These are phyloP conservation scores for Dryas octopetala DNA, from an alignment of 306 rosid genomes.

Conservation along the genomic window DNA sequence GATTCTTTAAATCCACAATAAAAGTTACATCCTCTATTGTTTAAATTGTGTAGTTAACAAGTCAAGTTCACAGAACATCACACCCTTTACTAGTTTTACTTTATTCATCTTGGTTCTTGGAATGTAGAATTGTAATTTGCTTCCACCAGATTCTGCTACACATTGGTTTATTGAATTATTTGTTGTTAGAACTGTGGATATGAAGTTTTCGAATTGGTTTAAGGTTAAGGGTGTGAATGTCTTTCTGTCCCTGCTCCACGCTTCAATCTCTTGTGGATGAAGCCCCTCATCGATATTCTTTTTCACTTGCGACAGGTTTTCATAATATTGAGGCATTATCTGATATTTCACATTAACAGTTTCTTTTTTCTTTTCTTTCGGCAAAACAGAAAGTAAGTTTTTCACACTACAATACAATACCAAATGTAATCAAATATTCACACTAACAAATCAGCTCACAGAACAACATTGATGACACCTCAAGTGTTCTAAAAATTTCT, in stretches of 20 bases:
- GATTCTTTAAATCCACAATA: conserved; percentile 19
- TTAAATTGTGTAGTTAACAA: conserved; percentile 2
- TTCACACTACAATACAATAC: background rate
- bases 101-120: conserved; percentile 16
- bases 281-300: too few species aligned
- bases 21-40: conserved; percentile 23
- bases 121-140: background rate
- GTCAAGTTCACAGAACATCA: conserved; percentile 14
- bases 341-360: too few species aligned
- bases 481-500: background rate
- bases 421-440: background rate
- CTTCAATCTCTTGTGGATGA: too few species aligned
- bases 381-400: background rate
- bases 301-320: too few species aligned
- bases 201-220: too few species aligned
- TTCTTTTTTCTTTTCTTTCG: too few species aligned
- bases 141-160: background rate
- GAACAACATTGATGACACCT: background rate
- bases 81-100: background rate
- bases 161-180: background rate
- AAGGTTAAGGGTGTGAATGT: too few species aligned
- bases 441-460: background rate
- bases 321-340: too few species aligned
- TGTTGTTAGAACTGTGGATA: too few species aligned
- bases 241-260: too few species aligned